Base-by-base conservation (phyloP, 2,329 filamentous ascomycete genomes). In the Capronia coronata region DNA sequence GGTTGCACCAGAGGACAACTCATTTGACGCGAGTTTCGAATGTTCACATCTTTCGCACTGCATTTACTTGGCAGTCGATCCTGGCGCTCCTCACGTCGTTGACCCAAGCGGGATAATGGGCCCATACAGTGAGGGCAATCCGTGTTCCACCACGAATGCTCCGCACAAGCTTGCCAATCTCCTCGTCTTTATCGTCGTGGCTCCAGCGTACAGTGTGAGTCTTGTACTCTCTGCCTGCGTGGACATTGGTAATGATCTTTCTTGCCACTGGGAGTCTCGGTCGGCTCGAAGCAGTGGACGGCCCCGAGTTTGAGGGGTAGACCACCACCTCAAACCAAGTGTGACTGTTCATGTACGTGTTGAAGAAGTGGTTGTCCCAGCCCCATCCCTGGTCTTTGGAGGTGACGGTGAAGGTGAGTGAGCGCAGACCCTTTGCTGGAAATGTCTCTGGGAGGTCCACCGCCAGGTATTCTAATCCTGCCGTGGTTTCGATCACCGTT, bases 271-370 rank as follows among this genome's bases (percentile, higher is more conserved):
- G 35, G 10, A 1, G 9, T 22, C 18, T 32, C 10, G 11, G 9
- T 25, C 21, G 14, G 34, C 35, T 41, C 9, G 21, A 21, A 6
- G 46, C 43, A 8, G 13, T 29, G 13, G 30, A 3, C 4, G 21
- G 30, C n/a, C 40, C 21, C 13, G 37, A 34, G 4, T 40, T 38
- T 10, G 48, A 21, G 9, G 53, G 47, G 18, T 32, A 11, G 19
- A 56, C 35, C 22, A 40, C 49, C 4, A 52, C 54, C 30, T 56
- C 54, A 25, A 56, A 56, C 54, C 54, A 56, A 9, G 54, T 56
- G 35, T 39, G 46, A 39, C 46, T 50, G n/a, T 52, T 40, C 10
- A 29, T 21, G 38, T 54, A 53, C 10, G 54, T 56, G 9, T 43
- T 49, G 22, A 46, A 46, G 19, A 46, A 43, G 18, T 39, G 40